phyloP scores from a whole-genome alignment of 2,329 filamentous ascomycete genomes.

The Escovopsis weberi region DNA sequence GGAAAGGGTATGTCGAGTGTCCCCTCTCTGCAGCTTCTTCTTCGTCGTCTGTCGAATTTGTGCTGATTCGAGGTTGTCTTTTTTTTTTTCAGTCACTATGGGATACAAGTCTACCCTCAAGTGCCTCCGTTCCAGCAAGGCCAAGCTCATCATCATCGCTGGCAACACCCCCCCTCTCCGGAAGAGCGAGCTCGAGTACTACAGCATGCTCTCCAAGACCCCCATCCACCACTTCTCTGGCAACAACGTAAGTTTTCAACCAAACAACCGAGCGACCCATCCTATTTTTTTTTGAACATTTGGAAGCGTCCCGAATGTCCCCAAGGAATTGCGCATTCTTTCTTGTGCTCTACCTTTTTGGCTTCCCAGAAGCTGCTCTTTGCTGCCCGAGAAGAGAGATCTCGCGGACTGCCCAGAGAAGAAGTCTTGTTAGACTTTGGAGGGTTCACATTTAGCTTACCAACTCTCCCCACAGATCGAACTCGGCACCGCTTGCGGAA shows the following conservation, averaged over 20 bases:
- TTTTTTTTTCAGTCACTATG: slow-evolving; percentile 20
- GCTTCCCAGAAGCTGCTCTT: slow-evolving; percentile 7
- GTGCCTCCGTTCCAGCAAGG: slow-evolving; percentile 86
- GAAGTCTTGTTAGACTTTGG: slow-evolving; percentile 78
- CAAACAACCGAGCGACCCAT: slow-evolving; percentile 10
- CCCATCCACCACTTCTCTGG: slow-evolving; percentile 95
- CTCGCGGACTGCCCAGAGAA: slow-evolving; percentile 64
- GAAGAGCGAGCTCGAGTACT: slow-evolving; percentile 96
- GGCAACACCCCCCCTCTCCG: slow-evolving; percentile 96
- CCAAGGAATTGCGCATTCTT: slow-evolving; percentile 3
- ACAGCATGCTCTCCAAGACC: slow-evolving; percentile 84
- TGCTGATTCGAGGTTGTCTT: background rate
- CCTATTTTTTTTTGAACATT: background rate
- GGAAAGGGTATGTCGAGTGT: slow-evolving; percentile 55
- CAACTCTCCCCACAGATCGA: slow-evolving; percentile 57
- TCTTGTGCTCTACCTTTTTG: slow-evolving; percentile 1
- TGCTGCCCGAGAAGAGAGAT: slow-evolving; percentile 11
- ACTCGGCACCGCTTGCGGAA: slow-evolving; percentile 94
- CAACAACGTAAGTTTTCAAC: slow-evolving; percentile 80
- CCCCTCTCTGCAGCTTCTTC: background rate
- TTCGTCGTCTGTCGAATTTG: too few relatives aligned
- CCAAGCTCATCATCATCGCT: slow-evolving; percentile 88
- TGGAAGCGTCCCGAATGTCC: too few relatives aligned
- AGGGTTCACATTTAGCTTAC: slow-evolving; percentile 59
- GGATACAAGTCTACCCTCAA: slow-evolving; percentile 47